A percentile compares a stretch with the other conserved stretches of the same genome.
Conservation (phyloP, 345 rosid species). For the Gossypium sturtianum region DNA sequence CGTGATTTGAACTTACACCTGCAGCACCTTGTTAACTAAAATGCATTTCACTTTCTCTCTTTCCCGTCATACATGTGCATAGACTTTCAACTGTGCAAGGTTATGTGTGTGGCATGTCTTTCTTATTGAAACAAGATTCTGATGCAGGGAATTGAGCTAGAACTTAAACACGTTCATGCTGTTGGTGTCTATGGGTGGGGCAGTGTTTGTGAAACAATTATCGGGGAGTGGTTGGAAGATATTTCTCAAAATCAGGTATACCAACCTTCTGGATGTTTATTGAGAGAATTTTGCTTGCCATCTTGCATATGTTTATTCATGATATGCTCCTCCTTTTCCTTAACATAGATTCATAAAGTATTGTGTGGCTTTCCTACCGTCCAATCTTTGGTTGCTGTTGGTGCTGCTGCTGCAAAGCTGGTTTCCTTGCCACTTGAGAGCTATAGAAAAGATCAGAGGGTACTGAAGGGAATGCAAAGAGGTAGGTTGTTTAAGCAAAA, state of each 20-base stretch:
- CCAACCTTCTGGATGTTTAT: background rate
- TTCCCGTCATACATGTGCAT: background rate
- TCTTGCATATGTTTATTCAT: constrained; percentile 10
- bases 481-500: constrained; percentile 37
- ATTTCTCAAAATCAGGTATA: constrained; percentile 88
- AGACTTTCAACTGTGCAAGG: background rate
- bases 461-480: constrained; percentile 91
- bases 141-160: constrained; percentile 81
- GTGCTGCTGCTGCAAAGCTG: constrained; percentile 72
- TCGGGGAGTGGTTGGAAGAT: constrained; percentile 95
- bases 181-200: constrained; percentile 87
- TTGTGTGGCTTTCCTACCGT: constrained; percentile 73
- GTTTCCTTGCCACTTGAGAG: constrained; percentile 82
- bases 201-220: constrained; percentile 68
- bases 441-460: constrained; percentile 76
- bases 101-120: background rate
- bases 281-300: constrained; percentile 12
- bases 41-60: background rate
- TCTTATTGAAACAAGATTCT: constrained; percentile 21
- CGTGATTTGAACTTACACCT: background rate
- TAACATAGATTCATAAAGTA: constrained; percentile 56
- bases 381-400: constrained; percentile 72
- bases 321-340: background rate
- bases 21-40: background rate
- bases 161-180: constrained; percentile 88